Conservation (phyloP, 192 early-diverging fungal genomes). For the Entophlyctis luteolus region DNA sequence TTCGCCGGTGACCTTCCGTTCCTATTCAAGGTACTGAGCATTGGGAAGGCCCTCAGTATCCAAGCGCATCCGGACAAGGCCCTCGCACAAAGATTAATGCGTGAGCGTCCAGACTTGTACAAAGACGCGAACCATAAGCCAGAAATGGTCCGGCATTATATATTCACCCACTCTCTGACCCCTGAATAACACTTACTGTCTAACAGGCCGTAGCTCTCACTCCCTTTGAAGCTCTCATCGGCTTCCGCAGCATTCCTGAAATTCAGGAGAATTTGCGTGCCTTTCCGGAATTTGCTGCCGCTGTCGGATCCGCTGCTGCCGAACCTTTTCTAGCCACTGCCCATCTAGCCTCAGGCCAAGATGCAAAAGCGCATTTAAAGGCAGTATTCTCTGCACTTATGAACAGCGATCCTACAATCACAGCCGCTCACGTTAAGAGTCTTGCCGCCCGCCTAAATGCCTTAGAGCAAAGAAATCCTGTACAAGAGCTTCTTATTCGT, state of each 20-base stretch:
- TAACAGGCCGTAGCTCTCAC: constrained; percentile 82
- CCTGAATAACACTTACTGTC: not conserved
- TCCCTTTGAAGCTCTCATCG: constrained; percentile 90
- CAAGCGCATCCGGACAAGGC: constrained; percentile 96
- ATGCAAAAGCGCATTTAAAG: constrained; percentile 42
- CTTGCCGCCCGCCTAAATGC: constrained; percentile 50
- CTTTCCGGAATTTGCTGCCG: constrained; percentile 75
- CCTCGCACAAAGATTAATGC: constrained; percentile 71
- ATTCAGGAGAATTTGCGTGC: constrained; percentile 59
- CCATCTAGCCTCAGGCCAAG: not conserved
- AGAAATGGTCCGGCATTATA: constrained; percentile 66
- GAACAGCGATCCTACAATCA: constrained; percentile 33
- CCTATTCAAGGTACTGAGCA: constrained; percentile 84
- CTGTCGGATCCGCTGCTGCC: constrained; percentile 58
- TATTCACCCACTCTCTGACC: not conserved
- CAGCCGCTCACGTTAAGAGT: constrained; percentile 49
- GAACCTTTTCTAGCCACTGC: constrained; percentile 31
- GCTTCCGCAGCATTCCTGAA: constrained; percentile 80
- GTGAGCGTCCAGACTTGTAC: constrained; percentile 75
- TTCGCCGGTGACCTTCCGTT: constrained; percentile 87
- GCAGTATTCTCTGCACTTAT: constrained; percentile 37
- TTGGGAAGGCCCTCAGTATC: constrained; percentile 82
- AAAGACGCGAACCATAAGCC: constrained; percentile 94
- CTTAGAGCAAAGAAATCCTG: not conserved
- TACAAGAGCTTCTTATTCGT: constrained; percentile 67